phyloP scores from a whole-genome alignment of 441 rosid species.

The Flueggea neowawraea region DNA sequence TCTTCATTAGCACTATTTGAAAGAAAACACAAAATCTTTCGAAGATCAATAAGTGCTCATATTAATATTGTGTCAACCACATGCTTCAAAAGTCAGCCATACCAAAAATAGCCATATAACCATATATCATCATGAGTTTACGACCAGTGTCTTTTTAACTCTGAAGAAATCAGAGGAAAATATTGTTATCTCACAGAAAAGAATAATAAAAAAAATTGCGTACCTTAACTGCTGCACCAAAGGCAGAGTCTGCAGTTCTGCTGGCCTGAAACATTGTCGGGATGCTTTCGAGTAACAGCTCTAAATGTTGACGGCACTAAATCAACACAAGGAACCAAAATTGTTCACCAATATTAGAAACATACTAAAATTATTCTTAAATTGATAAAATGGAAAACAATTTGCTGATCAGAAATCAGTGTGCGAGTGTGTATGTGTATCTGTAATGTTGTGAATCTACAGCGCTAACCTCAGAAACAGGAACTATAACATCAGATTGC shows the following conservation, averaged over 20 bases:
- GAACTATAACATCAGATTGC: slow-evolving; percentile 80
- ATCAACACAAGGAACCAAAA: slow-evolving; percentile 22
- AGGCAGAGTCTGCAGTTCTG: slow-evolving; percentile 92
- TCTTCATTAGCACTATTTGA: too few relatives aligned
- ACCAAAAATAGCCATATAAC: too few relatives aligned
- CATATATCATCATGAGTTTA: too few relatives aligned
- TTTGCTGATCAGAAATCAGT: too few relatives aligned
- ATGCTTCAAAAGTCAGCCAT: too few relatives aligned
- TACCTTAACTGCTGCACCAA: slow-evolving; percentile 98
- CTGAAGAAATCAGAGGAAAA: too few relatives aligned
- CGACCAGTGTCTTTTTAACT: too few relatives aligned
- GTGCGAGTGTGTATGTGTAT: too few relatives aligned
- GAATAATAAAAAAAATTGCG: not conserved
- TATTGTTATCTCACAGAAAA: not conserved
- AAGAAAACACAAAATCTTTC: too few relatives aligned
- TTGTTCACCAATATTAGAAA: slow-evolving; percentile 6
- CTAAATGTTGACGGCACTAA: slow-evolving; percentile 96
- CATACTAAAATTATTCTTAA: not conserved
- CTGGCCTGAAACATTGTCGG: slow-evolving; percentile 89
- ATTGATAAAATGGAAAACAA: too few relatives aligned
- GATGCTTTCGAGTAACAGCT: slow-evolving; percentile 91
- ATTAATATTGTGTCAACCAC: too few relatives aligned
- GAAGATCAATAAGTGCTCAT: too few relatives aligned
- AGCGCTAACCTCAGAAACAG: slow-evolving; percentile 72
- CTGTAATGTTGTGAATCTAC: not conserved